Evolutionary conservation across 345 rosid species (phyloP).

Genomic region (Acer campestre): DNA sequence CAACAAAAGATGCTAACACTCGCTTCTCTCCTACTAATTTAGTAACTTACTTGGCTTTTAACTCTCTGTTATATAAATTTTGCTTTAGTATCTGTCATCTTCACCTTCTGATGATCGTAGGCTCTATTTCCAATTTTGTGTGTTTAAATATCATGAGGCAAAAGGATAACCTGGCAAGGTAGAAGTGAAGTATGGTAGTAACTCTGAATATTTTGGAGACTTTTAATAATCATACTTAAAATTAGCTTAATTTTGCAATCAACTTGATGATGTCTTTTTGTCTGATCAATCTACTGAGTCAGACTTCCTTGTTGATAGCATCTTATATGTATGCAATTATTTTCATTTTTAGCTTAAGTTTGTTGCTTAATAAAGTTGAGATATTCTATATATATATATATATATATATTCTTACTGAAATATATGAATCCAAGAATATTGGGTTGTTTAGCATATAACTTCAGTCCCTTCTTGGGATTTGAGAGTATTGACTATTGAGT

Average conservation of each 20-base stretch:
- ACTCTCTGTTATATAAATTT: conserved; percentile 12
- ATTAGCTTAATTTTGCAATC: conserved; percentile 6
- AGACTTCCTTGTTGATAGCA: not conserved
- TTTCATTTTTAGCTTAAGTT: not conserved
- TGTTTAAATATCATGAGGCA: not conserved
- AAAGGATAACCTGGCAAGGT: not conserved
- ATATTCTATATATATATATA: not conserved
- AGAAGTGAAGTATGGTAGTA: not conserved
- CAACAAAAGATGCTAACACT: conserved; percentile 81
- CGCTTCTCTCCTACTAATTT: conserved; percentile 92
- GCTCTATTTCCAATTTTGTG: not conserved
- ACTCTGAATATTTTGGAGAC: not conserved
- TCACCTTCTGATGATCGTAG: not conserved
- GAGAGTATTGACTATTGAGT: not conserved
- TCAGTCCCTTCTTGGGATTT: not conserved
- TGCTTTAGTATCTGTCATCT: not conserved
- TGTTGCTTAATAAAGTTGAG: not conserved
- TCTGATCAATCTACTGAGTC: not conserved
- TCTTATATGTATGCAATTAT: not conserved
- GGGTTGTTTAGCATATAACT: not conserved
- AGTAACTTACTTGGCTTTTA: conserved; percentile 39
- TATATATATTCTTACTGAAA: not conserved
- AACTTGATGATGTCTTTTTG: not conserved
- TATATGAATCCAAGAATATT: not conserved
- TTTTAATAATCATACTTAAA: not conserved